Evolutionary conservation across 2,329 filamentous ascomycete species (phyloP).

Genomic region (Hymenoscyphus occultus): DNA sequence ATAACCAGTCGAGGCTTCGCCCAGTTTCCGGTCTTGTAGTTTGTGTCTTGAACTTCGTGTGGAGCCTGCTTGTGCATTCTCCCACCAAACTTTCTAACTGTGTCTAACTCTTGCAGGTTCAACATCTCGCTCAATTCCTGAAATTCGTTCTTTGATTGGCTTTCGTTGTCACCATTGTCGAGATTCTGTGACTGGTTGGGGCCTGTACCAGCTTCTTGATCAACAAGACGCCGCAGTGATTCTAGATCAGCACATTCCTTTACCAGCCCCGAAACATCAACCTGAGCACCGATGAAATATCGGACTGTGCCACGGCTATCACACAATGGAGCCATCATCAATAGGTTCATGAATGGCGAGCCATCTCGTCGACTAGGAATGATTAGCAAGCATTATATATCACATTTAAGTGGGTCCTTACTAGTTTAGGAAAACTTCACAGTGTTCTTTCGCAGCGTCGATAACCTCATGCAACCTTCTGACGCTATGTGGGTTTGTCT

Average conservation of each 20-base stretch:
- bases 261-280: conserved; percentile 61
- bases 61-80: conserved; percentile 53
- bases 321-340: conserved; percentile 62
- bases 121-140: conserved; percentile 67
- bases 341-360: conserved; percentile 64
- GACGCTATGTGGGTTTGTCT: conserved; percentile 62
- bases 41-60: conserved; percentile 43
- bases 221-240: conserved; percentile 48
- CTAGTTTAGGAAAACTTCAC: conserved; percentile 74
- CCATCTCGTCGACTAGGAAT: conserved; percentile 56
- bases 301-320: conserved; percentile 59
- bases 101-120: conserved; percentile 63
- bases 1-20: conserved; percentile 43
- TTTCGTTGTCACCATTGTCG: conserved; percentile 18
- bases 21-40: conserved; percentile 36
- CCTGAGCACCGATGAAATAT: conserved; percentile 65
- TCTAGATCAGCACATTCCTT: conserved; percentile 61
- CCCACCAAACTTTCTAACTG: conserved; percentile 60
- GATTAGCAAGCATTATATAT: conserved; percentile 11
- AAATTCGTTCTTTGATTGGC: conserved; percentile 56
- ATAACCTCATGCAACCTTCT: conserved; percentile 60
- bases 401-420: conserved; percentile 37
- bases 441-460: conserved; percentile 63
- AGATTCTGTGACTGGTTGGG: conserved; percentile 16
- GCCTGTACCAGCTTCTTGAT: conserved; percentile 33